Conservation (phyloP, 2,329 filamentous ascomycete species). For the Huntiella omanensis region DNA sequence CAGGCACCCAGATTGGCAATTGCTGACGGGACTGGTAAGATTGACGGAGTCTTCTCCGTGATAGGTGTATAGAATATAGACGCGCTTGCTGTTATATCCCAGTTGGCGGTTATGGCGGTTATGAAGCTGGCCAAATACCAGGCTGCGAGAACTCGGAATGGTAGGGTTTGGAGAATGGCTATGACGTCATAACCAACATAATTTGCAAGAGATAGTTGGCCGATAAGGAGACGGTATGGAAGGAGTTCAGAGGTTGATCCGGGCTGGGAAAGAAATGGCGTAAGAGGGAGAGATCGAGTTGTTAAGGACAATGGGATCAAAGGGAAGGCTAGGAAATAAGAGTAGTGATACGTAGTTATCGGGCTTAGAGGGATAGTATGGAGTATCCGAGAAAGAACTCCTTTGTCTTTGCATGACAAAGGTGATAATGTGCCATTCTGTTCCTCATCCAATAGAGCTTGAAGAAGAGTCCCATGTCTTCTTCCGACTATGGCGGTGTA, state of each 20-base stretch:
- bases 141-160: neutral
- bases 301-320: no score
- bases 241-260: neutral
- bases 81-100: no score
- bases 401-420: neutral
- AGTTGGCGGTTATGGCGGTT: no score
- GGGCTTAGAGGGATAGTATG: neutral
- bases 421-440: neutral
- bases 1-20: no score
- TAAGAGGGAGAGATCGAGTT: no score
- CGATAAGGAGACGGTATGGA: neutral
- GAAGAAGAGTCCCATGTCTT: neutral
- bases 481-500: neutral
- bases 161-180: slow-evolving; percentile 28
- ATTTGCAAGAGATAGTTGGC: neutral
- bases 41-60: no score
- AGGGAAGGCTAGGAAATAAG: no score
- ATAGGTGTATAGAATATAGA: no score
- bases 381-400: neutral
- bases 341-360: no score
- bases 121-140: no score
- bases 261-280: no score
- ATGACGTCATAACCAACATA: slow-evolving; percentile 26
- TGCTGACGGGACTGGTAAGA: no score
- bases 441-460: neutral